Evolutionary conservation across 306 rosid species (phyloP).

Genomic region (Lablab purpureus): DNA sequence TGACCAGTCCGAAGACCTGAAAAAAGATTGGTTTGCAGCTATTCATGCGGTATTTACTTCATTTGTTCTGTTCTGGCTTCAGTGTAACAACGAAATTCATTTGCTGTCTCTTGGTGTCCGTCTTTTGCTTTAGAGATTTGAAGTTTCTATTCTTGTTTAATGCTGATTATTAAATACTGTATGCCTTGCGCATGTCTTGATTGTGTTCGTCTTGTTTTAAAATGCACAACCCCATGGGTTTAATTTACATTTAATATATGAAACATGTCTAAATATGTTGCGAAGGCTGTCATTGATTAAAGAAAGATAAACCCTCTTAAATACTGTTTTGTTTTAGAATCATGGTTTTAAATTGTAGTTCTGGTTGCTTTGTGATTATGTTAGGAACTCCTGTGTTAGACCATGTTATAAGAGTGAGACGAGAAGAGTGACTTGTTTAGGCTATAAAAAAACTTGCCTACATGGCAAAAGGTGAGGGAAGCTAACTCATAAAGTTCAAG

Average conservation of each 20-base stretch:
- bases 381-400: neutral
- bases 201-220: slow-evolving; percentile 4
- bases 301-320: slow-evolving; percentile 3
- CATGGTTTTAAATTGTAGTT: neutral
- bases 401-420: neutral
- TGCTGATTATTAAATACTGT: neutral
- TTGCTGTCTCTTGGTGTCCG: slow-evolving; percentile 3
- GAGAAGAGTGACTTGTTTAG: neutral
- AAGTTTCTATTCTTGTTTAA: neutral
- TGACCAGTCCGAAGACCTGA: slow-evolving; percentile 36
- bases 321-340: slow-evolving; percentile 11
- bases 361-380: slow-evolving; percentile 7
- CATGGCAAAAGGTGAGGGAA: neutral
- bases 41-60: slow-evolving; percentile 50
- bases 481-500: neutral
- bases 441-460: neutral
- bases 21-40: slow-evolving; percentile 51
- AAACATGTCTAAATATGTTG: slow-evolving; percentile 16
- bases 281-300: neutral
- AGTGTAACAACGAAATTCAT: slow-evolving; percentile 11
- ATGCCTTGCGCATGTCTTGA: neutral
- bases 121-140: slow-evolving; percentile 32
- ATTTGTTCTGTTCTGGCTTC: slow-evolving; percentile 3
- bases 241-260: slow-evolving; percentile 12
- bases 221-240: slow-evolving; percentile 12